Conservation (phyloP, 1,139 yeast genomes). For the Yamadazyma membranifaciens region DNA sequence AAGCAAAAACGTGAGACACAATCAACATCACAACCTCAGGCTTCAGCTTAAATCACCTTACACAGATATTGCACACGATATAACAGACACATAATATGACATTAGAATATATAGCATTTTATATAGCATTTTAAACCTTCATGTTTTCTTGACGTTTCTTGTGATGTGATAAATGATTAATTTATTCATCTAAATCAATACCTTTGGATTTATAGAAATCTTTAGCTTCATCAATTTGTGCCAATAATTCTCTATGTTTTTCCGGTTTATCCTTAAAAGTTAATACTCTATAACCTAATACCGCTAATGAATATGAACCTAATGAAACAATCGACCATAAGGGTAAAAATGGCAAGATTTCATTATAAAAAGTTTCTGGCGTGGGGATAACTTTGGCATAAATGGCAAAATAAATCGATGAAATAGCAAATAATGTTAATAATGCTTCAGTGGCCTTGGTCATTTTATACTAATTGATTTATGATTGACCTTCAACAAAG, state of each 20-base stretch:
- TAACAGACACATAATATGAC: not conserved
- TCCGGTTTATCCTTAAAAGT: conserved; percentile 74
- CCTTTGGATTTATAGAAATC: conserved; percentile 57
- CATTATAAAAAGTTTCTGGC: conserved; percentile 46
- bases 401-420: conserved; percentile 56
- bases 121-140: not conserved
- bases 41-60: not conserved
- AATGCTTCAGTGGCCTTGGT: conserved; percentile 69
- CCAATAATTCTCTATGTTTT: conserved; percentile 62
- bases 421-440: conserved; percentile 43
- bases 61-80: not conserved
- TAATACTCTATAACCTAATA: conserved; percentile 69
- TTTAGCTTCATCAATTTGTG: conserved; percentile 68
- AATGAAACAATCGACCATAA: conserved; percentile 71
- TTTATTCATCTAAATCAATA: conserved; percentile 24
- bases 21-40: not conserved
- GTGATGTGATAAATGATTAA: not conserved
- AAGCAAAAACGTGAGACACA: not conserved
- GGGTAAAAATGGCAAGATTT: conserved; percentile 65
- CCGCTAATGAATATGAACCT: conserved; percentile 70
- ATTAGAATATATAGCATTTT: not conserved
- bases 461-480: conserved; percentile 32
- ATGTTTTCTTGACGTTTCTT: too few relatives aligned
- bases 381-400: conserved; percentile 56
- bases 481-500: not conserved